phyloP scores from a whole-genome alignment of 148 eudicot species.

The Linanthus parryae region DNA sequence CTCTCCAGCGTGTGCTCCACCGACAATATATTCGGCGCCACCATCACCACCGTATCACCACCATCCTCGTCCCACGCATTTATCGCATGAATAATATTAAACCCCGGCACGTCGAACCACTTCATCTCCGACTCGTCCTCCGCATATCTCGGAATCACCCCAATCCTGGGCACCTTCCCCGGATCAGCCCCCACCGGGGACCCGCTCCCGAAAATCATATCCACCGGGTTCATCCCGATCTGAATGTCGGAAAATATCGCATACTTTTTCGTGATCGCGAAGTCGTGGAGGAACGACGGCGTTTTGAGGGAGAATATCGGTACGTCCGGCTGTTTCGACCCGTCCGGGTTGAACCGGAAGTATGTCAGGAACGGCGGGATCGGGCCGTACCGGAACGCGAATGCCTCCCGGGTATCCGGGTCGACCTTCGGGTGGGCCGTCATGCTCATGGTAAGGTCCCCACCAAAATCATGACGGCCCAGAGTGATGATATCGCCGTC shows the following conservation, averaged over 20 bases:
- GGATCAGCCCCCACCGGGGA: conserved; percentile 30
- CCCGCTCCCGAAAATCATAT: conserved; percentile 25
- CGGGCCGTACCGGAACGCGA: conserved; percentile 37
- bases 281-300: conserved; percentile 46
- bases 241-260: conserved; percentile 40
- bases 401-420: conserved; percentile 38
- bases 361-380: conserved; percentile 40
- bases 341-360: conserved; percentile 36
- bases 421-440: conserved; percentile 71
- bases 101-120: conserved; percentile 61
- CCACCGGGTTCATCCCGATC: conserved; percentile 29
- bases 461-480: conserved; percentile 43
- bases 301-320: conserved; percentile 35
- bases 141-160: conserved; percentile 49
- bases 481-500: conserved; percentile 48
- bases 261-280: conserved; percentile 43
- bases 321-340: conserved; percentile 35
- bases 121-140: conserved; percentile 36
- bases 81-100: conserved; percentile 39
- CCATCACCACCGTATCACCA: conserved; percentile 40
- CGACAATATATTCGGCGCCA: conserved; percentile 41
- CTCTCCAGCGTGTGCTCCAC: conserved; percentile 39
- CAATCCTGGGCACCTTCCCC: conserved; percentile 33
- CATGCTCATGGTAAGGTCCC: conserved; percentile 42
- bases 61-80: conserved; percentile 73